Conservation (phyloP, 2,329 filamentous ascomycete genomes). For the Phaeosphaeriaceae sp. region DNA sequence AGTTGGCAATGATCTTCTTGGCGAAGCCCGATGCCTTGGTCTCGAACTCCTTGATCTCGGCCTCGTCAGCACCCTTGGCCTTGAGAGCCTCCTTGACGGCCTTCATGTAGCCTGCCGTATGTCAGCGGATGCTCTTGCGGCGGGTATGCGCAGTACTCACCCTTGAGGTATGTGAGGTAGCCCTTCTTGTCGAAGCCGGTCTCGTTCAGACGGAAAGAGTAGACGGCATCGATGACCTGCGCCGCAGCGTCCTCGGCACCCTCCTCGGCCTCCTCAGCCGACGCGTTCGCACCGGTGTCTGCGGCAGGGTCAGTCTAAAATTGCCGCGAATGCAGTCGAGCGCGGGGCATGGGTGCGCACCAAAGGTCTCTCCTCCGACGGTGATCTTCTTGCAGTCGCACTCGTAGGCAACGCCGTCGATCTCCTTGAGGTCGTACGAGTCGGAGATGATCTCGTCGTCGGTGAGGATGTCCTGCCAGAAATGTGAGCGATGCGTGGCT, state of each 20-base stretch:
- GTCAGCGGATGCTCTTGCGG: constrained; percentile 8
- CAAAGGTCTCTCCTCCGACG: constrained; percentile 74
- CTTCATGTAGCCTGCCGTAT: constrained; percentile 82
- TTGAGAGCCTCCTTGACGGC: constrained; percentile 78
- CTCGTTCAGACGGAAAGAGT: constrained; percentile 86
- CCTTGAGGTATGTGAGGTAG: constrained; percentile 84
- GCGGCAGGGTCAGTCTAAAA: constrained; percentile 8
- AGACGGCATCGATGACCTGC: constrained; percentile 90
- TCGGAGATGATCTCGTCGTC: constrained; percentile 97
- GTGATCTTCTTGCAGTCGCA: constrained; percentile 91
- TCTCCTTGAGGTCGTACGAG: constrained; percentile 82
- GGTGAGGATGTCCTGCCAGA: constrained; percentile 80
- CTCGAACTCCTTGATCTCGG: constrained; percentile 80
- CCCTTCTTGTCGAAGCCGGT: constrained; percentile 86
- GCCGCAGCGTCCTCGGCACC: constrained; percentile 71
- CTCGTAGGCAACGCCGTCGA: constrained; percentile 85
- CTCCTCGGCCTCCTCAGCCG: constrained; percentile 86
- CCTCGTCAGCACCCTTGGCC: constrained; percentile 64
- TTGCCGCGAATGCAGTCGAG: constrained; percentile 1
- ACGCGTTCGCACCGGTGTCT: constrained; percentile 96
- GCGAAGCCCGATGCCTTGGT: constrained; percentile 74
- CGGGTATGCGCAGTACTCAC: constrained; percentile 55
- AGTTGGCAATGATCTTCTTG: constrained; percentile 84
- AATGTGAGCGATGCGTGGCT: constrained; percentile 14
- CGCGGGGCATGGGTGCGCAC: constrained; percentile 55